Percentiles rank a stretch among this genome's conserved stretches.
These are phyloP conservation scores for Penicillium macrosclerotiorum DNA, from an alignment of 495 filamentous ascomycete species.

Conservation along the genomic window DNA sequence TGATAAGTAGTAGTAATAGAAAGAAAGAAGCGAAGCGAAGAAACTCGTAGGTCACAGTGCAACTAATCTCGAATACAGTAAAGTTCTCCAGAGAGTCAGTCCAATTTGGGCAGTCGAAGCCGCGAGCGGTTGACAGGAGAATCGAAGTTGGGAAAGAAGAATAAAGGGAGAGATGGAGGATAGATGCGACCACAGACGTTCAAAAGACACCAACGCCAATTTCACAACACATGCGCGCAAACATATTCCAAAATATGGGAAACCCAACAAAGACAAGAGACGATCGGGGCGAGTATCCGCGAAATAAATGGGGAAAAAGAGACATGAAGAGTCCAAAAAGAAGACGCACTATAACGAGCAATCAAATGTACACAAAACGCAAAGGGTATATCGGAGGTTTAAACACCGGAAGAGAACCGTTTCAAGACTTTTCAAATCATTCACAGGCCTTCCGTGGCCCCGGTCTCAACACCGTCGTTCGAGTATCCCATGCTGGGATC, in stretches of 20 bases:
- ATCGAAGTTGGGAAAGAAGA: conserved; percentile 11
- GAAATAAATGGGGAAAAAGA: conserved; percentile 13
- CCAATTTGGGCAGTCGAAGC: conserved; percentile 1
- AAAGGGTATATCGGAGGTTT: conserved; percentile 47
- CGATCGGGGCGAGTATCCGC: conserved; percentile 19
- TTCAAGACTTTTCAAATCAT: conserved; percentile 34
- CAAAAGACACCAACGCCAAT: conserved; percentile 44
- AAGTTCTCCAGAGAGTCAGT: conserved; percentile 12
- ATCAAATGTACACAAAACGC: conserved; percentile 46
- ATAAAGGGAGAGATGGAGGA: conserved; percentile 26
- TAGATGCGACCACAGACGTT: conserved; percentile 20
- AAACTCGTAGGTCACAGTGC: conserved; percentile 38
- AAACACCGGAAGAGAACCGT: conserved; percentile 40
- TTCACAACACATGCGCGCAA: conserved; percentile 29
- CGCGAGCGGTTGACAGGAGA: neutral
- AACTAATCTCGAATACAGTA: conserved; percentile 35
- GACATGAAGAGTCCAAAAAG: neutral
- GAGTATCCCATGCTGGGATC: conserved; percentile 45
- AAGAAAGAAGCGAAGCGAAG: conserved; percentile 25
- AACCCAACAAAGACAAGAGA: conserved; percentile 20
- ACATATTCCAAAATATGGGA: conserved; percentile 35
- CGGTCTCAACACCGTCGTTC: conserved; percentile 51
- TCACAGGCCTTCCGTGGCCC: conserved; percentile 46
- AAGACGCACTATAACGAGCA: conserved; percentile 20
- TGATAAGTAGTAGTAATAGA: conserved; percentile 35